These are phyloP conservation scores for Coemansia sp. DNA, from an alignment of 371 early-diverging fungal genomes.

Conservation along the genomic window DNA sequence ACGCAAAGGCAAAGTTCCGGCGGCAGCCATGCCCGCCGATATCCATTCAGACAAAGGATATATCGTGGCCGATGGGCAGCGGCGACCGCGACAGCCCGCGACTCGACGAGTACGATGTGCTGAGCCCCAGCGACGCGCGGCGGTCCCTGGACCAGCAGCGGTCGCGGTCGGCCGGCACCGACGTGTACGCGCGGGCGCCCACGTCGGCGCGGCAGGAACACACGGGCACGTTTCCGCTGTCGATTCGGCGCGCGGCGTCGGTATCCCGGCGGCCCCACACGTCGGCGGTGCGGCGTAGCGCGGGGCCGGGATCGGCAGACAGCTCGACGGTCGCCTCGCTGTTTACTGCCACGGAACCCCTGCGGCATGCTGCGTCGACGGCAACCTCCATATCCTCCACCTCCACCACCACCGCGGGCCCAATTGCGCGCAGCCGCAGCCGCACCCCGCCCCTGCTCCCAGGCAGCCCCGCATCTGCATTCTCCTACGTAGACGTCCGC, in stretches of 20 bases:
- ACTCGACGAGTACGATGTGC: slow-evolving; percentile 31
- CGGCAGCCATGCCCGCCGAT: slow-evolving; percentile 41
- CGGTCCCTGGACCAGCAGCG: slow-evolving; percentile 15
- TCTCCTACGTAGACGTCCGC: slow-evolving; percentile 26
- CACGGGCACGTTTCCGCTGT: slow-evolving; percentile 18
- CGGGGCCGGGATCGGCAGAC: slow-evolving; percentile 10
- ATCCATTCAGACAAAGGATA: slow-evolving; percentile 36
- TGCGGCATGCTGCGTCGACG: slow-evolving; percentile 14
- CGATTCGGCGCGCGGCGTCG: slow-evolving; percentile 22
- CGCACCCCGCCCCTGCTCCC: slow-evolving; percentile 7
- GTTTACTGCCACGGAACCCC: slow-evolving; percentile 2
- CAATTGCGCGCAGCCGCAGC: neutral
- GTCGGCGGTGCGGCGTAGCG: neutral
- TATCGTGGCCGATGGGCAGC: slow-evolving; percentile 45
- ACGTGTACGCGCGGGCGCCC: neutral
- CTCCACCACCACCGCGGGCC: neutral
- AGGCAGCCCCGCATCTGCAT: slow-evolving; percentile 25
- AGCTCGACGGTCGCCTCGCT: slow-evolving; percentile 11
- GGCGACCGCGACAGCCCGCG: slow-evolving; percentile 26
- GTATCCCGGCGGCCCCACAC: slow-evolving; percentile 6
- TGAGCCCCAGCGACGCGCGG: slow-evolving; percentile 26
- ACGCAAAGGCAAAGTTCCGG: slow-evolving; percentile 16
- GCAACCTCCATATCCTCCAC: slow-evolving; percentile 15
- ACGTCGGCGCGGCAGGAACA: neutral
- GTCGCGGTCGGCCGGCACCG: neutral